Base-by-base conservation (phyloP, 306 rosid genomes). In the Cicer arietinum region DNA sequence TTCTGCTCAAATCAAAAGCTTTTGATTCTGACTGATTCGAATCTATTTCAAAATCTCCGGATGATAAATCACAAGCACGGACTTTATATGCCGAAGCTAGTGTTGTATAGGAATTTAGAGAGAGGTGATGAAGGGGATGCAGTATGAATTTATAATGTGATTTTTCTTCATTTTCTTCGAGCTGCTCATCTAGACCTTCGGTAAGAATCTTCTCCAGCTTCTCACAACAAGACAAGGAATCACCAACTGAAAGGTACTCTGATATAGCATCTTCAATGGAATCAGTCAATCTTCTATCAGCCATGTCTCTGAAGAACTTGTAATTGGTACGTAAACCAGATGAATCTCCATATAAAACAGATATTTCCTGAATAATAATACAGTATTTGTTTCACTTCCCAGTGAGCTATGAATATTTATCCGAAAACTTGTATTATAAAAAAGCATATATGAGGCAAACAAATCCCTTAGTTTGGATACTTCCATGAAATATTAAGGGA, bases 41-140 rank as follows among this genome's bases (percentile, higher is more conserved):
- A 53, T 76, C 71, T n/a, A 1, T 47, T 73, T 74, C 80, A 39
- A 84, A 70, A 84, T 37, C 57, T 13, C 47, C 17, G 17, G 83
- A 79, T 58, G 74, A 69, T 45, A 82, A 67, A 75, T 87, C 85
- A 79, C 74, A 40, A 10, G 87, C 85, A 43, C 79, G 81, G 67
- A 86, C 88, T 80, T 77, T 86, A 80, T 90, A 93, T 6, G 86
- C 92, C 3, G 96, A 93, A 79, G 92, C 84, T 37, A 93, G 87
- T 61, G 88, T 79, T 17, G 96, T 89, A 79, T 88, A 93, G 0
- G 85, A 89, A 63, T 84, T 86, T 43, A 93, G 72, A 42, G 90
- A 90, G 10, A 86, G 90, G 78, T 87, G 77, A 71, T 90, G 84
- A 46, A 87, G 82, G 71, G 93, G 95, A 63, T 81, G 85, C 91